Percentiles rank a stretch among this genome's conserved stretches.
Evolutionary conservation across 352 stramenopile genomes (phyloP).

Genomic region (Phytophthora pluvialis): DNA sequence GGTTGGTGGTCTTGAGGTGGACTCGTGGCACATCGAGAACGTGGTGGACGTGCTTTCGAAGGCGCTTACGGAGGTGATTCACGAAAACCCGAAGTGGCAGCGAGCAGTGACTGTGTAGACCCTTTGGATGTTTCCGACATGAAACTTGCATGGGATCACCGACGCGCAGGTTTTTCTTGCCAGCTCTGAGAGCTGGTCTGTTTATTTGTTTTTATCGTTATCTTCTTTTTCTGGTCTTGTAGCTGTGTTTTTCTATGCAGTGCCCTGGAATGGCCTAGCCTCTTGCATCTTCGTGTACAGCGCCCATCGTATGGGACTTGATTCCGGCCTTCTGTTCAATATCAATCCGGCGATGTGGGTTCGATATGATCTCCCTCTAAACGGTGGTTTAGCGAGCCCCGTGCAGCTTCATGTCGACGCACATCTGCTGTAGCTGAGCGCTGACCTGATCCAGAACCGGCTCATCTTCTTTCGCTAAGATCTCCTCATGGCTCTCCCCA

Average conservation of each 20-base stretch:
- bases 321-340: slow-evolving; percentile 4
- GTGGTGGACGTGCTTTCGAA: no score
- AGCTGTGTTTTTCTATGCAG: slow-evolving; percentile 6
- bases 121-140: neutral
- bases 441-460: slow-evolving; percentile 28
- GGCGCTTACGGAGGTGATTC: slow-evolving; percentile 1
- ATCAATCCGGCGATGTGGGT: neutral
- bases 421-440: slow-evolving; percentile 29
- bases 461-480: slow-evolving; percentile 29
- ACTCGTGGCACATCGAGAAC: no score
- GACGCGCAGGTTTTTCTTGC: slow-evolving; percentile 4
- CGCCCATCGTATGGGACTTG: no score
- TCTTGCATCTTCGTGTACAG: neutral
- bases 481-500: slow-evolving; percentile 30
- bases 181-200: slow-evolving; percentile 11
- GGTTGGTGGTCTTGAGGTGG: slow-evolving; percentile 54
- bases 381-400: no score
- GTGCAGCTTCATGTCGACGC: slow-evolving; percentile 29
- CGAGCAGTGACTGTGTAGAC: no score
- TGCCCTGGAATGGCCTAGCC: neutral
- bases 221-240: slow-evolving; percentile 13
- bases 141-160: neutral
- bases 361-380: slow-evolving; percentile 1
- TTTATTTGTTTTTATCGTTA: slow-evolving; percentile 17
- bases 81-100: no score